Conservation (phyloP, 495 filamentous ascomycete genomes). For the Penicillium waksmanii region DNA sequence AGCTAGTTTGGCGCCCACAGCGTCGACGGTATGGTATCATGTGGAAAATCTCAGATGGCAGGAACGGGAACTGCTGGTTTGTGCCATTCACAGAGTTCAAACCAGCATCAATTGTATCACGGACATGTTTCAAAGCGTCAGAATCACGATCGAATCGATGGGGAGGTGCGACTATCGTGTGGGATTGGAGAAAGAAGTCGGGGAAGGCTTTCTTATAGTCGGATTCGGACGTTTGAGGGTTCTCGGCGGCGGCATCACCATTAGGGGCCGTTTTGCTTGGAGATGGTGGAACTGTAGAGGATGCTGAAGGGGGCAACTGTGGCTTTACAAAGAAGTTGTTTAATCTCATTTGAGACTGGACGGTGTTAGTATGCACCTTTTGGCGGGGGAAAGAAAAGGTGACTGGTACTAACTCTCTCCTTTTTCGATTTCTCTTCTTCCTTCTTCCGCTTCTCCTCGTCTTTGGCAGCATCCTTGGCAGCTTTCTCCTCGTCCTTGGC, state of each 20-base stretch:
- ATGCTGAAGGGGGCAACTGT: conserved; percentile 27
- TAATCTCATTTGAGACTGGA: conserved; percentile 59
- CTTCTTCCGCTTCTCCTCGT: conserved; percentile 61
- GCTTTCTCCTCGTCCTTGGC: conserved; percentile 66
- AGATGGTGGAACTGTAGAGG: conserved; percentile 19
- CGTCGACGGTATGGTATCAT: conserved; percentile 55
- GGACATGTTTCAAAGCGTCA: conserved; percentile 49
- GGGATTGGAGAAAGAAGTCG: conserved; percentile 72
- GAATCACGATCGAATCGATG: conserved; percentile 60
- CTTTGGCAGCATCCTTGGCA: conserved; percentile 54
- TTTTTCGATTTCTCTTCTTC: conserved; percentile 71
- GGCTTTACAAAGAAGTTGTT: conserved; percentile 66
- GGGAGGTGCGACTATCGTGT: conserved; percentile 62
- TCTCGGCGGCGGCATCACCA: conserved; percentile 19
- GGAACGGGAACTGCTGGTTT: conserved; percentile 42
- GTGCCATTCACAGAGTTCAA: conserved; percentile 34
- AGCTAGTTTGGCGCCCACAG: conserved; percentile 54
- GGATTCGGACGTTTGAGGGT: conserved; percentile 37
- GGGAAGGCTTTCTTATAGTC: conserved; percentile 76
- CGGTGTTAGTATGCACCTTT: conserved; percentile 5
- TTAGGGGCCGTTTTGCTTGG: conserved; percentile 23
- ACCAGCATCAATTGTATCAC: conserved; percentile 53
- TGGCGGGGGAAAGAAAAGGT: background rate
- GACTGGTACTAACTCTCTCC: conserved; percentile 53
- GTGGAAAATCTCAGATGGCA: conserved; percentile 61